Evolutionary conservation across 768 basidiomycete species (phyloP).

Genomic region (Trametes coccinea): DNA sequence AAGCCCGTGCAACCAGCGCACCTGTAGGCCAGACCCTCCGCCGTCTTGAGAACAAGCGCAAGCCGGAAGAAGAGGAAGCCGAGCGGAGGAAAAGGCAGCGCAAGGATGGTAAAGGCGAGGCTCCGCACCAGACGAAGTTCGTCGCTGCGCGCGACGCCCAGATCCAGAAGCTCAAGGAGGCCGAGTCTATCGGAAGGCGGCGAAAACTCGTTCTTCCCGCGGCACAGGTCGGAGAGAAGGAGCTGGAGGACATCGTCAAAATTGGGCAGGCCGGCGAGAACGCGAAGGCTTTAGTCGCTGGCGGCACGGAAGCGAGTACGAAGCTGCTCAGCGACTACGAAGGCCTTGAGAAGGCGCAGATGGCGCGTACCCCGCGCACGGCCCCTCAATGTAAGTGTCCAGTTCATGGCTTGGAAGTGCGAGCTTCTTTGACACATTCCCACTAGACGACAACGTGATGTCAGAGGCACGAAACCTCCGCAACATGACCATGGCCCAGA

Average conservation of each 20-base stretch:
- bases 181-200: conserved; percentile 89
- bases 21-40: conserved; percentile 90
- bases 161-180: conserved; percentile 96
- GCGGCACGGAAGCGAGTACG: conserved; percentile 83
- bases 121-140: conserved; percentile 86
- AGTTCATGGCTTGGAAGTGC: conserved; percentile 2
- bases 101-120: conserved; percentile 57
- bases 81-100: conserved; percentile 90
- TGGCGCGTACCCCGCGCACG: conserved; percentile 93
- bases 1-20: conserved; percentile 80
- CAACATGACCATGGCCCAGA: conserved; percentile 90
- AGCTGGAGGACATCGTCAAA: conserved; percentile 98
- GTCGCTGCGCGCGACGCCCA: conserved; percentile 96
- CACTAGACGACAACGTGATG: conserved; percentile 87
- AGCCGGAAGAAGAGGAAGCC: conserved; percentile 90
- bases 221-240: conserved; percentile 92
- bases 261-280: conserved; percentile 92
- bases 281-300: conserved; percentile 80
- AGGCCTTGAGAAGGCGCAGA: conserved; percentile 80
- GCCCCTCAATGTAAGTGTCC: conserved; percentile 81
- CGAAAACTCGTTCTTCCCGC: conserved; percentile 80
- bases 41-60: conserved; percentile 94
- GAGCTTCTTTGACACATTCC: conserved; percentile 9
- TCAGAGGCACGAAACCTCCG: conserved; percentile 94
- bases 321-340: conserved; percentile 91